Evolutionary conservation across 768 basidiomycete genomes (phyloP).

Genomic region (Rickenella mellea): DNA sequence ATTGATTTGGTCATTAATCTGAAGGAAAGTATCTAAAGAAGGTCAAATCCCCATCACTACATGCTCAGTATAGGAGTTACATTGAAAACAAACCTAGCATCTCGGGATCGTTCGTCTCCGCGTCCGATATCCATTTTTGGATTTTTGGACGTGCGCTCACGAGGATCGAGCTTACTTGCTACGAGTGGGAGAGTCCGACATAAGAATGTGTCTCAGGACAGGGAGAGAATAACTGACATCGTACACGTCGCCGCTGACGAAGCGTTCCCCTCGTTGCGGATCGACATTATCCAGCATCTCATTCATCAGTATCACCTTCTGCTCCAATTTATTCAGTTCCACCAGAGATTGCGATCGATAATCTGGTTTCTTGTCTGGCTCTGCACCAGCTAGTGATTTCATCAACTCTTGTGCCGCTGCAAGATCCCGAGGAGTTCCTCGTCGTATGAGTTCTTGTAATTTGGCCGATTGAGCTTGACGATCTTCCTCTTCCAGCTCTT

Average conservation of each 20-base stretch:
- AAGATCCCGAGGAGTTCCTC: constrained; percentile 92
- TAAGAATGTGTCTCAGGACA: neutral
- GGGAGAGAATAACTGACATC: constrained; percentile 44
- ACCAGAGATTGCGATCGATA: constrained; percentile 83
- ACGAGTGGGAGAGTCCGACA: constrained; percentile 1
- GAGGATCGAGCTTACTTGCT: constrained; percentile 88
- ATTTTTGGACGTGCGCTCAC: constrained; percentile 81
- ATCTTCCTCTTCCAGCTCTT: constrained; percentile 94
- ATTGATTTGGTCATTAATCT: constrained; percentile 98
- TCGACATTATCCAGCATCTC: constrained; percentile 96
- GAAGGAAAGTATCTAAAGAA: constrained; percentile 74
- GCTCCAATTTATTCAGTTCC: constrained; percentile 90
- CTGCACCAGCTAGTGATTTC: constrained; percentile 90
- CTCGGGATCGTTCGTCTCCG: constrained; percentile 81
- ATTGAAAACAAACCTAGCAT: constrained; percentile 57
- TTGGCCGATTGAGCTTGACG: constrained; percentile 92
- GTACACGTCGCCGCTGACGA: constrained; percentile 86
- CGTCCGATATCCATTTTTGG: constrained; percentile 97
- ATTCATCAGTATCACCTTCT: constrained; percentile 90
- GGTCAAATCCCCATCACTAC: neutral
- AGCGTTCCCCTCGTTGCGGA: constrained; percentile 57
- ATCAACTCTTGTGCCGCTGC: constrained; percentile 95
- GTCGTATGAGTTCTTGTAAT: constrained; percentile 93
- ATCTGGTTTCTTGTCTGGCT: constrained; percentile 90
- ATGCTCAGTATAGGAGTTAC: neutral